A percentile compares a stretch with the other conserved stretches of the same genome.
Evolutionary conservation across 305 asterid species (phyloP).

Genomic region (Rubia peregrina): DNA sequence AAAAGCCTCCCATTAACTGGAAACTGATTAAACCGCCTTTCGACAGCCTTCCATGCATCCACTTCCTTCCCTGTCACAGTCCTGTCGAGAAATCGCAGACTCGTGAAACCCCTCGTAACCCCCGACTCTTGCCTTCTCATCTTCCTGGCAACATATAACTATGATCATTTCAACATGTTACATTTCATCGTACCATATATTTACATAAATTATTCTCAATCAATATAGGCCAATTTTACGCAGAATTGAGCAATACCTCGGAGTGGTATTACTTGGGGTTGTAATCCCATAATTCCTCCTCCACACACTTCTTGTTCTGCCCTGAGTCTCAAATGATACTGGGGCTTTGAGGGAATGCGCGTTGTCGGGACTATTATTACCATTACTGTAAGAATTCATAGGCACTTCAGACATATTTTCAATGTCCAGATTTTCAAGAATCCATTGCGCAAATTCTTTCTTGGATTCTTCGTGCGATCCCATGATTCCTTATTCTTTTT

Average conservation of each 20-base stretch:
- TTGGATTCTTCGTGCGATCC: slow-evolving; percentile 11
- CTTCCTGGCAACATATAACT: not conserved
- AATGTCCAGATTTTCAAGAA: slow-evolving; percentile 44
- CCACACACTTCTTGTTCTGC: slow-evolving; percentile 17
- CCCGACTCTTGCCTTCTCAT: slow-evolving; percentile 51
- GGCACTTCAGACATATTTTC: slow-evolving; percentile 39
- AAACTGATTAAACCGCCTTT: slow-evolving; percentile 47
- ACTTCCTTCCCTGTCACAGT: slow-evolving; percentile 69
- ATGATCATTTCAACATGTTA: not conserved
- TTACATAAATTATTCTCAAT: no score
- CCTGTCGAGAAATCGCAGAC: slow-evolving; percentile 74
- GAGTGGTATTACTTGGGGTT: slow-evolving; percentile 3
- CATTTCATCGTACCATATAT: not conserved
- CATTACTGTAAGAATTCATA: slow-evolving; percentile 16
- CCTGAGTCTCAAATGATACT: slow-evolving; percentile 7
- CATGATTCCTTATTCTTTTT: not conserved
- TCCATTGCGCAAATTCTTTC: slow-evolving; percentile 38
- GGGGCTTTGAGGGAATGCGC: not conserved
- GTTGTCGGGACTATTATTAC: no score
- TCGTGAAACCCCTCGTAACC: slow-evolving; percentile 50
- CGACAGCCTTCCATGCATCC: slow-evolving; percentile 63
- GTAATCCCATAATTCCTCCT: slow-evolving; percentile 18
- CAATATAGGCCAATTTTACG: not conserved
- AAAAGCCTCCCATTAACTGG: slow-evolving; percentile 43
- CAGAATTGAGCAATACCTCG: not conserved